These are phyloP conservation scores for Oxyria digyna DNA, from an alignment of 148 eudicot species.

Conservation along the genomic window DNA sequence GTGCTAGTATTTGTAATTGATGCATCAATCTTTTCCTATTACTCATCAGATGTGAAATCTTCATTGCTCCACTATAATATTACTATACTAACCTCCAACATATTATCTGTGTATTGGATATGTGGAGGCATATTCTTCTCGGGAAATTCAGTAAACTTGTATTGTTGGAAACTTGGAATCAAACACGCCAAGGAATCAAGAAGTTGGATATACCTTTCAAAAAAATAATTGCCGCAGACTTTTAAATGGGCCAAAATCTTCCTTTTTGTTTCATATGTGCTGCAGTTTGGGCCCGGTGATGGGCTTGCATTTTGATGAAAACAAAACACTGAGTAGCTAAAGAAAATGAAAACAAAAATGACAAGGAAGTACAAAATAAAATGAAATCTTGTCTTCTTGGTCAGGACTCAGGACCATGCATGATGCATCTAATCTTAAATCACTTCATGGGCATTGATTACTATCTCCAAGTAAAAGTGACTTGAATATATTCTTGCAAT, in stretches of 20 bases:
- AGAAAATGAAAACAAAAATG: no score
- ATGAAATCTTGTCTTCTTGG: no score
- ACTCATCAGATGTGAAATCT: background rate
- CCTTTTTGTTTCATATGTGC: background rate
- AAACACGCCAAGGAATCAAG: background rate
- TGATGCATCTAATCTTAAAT: no score
- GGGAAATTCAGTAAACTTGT: background rate
- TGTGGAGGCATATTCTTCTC: conserved; percentile 4
- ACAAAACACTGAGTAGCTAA: no score
- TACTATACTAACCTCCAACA: no score
- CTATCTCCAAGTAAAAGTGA: background rate
- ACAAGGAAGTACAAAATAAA: no score
- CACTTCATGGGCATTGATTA: background rate
- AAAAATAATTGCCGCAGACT: background rate
- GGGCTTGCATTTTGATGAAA: background rate
- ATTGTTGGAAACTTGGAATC: background rate
- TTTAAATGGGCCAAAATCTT: background rate
- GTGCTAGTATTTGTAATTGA: no score
- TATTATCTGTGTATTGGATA: background rate
- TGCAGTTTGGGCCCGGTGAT: background rate
- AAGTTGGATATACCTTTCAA: background rate
- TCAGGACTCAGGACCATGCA: no score
- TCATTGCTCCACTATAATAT: background rate
- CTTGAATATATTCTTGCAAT: background rate
- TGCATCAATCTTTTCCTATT: no score